A percentile compares a stretch with the other conserved stretches of the same genome.
Evolutionary conservation across 1,139 yeast genomes (phyloP).

Genomic region (Candida pseudoviswanathii): DNA sequence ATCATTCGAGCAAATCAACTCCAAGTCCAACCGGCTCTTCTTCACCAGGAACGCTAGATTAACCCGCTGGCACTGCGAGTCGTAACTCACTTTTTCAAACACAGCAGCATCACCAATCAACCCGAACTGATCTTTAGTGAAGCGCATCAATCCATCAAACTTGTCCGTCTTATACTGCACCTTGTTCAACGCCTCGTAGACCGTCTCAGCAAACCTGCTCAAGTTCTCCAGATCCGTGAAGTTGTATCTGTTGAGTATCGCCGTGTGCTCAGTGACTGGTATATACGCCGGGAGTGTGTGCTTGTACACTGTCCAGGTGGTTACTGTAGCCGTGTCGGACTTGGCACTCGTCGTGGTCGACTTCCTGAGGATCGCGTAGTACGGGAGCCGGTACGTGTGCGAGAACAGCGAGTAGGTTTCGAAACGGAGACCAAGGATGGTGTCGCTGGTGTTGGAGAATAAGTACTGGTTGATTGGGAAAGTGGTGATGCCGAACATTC

Average conservation of each 20-base stretch:
- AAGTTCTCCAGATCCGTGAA: not conserved
- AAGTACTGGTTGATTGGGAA: slow-evolving; percentile 38
- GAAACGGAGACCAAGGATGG: slow-evolving; percentile 39
- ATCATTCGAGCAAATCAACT: slow-evolving; percentile 22
- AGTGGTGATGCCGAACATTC: slow-evolving; percentile 45
- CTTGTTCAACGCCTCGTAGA: slow-evolving; percentile 16
- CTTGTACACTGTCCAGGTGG: slow-evolving; percentile 36
- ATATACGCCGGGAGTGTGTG: slow-evolving; percentile 41
- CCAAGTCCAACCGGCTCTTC: slow-evolving; percentile 15
- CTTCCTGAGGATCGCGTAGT: slow-evolving; percentile 38
- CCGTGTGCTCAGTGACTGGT: slow-evolving; percentile 19
- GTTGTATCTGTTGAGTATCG: slow-evolving; percentile 1
- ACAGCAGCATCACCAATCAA: slow-evolving; percentile 11
- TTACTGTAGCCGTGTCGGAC: not conserved
- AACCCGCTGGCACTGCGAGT: slow-evolving; percentile 28
- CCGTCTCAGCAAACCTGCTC: slow-evolving; percentile 6
- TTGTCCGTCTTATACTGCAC: slow-evolving; percentile 38
- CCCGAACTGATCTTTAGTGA: slow-evolving; percentile 17
- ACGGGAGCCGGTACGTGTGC: slow-evolving; percentile 30
- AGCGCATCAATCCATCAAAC: slow-evolving; percentile 20
- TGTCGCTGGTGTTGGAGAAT: slow-evolving; percentile 23
- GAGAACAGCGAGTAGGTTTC: slow-evolving; percentile 30
- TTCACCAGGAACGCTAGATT: slow-evolving; percentile 9
- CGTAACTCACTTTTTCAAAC: slow-evolving; percentile 22
- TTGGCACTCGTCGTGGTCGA: not conserved